Evolutionary conservation across 176 grass and related monocot species (phyloP).

Genomic region (Oryza glaberrima): DNA sequence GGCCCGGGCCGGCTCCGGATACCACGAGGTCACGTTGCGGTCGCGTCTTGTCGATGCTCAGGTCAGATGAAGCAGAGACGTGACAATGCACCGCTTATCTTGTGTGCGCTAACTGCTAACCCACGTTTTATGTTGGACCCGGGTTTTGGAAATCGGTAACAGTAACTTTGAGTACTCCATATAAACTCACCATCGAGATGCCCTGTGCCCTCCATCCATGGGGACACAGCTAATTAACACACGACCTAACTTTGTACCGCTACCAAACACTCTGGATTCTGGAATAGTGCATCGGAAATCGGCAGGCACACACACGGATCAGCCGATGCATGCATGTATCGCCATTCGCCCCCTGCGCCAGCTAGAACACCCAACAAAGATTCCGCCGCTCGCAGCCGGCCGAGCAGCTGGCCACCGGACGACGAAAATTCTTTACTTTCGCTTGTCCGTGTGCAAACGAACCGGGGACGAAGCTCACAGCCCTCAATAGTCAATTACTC

Average conservation of each 20-base stretch:
- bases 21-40: conserved; percentile 14
- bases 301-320: neutral
- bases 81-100: neutral
- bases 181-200: neutral
- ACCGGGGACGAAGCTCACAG: conserved; percentile 31
- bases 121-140: neutral
- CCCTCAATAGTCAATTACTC: neutral
- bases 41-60: conserved; percentile 40
- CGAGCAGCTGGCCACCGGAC: conserved; percentile 2
- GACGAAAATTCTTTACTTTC: neutral
- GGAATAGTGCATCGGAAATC: conserved; percentile 8
- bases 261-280: neutral
- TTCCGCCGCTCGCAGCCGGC: conserved; percentile 22
- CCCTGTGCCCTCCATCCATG: too few species aligned
- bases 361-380: conserved; percentile 29
- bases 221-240: neutral
- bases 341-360: conserved; percentile 8
- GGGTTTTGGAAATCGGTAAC: neutral
- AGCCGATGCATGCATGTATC: conserved; percentile 6
- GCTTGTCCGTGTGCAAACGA: neutral
- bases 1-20: neutral
- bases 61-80: neutral
- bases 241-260: neutral
- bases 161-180: neutral
- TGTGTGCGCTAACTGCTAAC: neutral